Base-by-base conservation (phyloP, 2,329 filamentous ascomycete species). In the Scleromitrula shiraiana region DNA sequence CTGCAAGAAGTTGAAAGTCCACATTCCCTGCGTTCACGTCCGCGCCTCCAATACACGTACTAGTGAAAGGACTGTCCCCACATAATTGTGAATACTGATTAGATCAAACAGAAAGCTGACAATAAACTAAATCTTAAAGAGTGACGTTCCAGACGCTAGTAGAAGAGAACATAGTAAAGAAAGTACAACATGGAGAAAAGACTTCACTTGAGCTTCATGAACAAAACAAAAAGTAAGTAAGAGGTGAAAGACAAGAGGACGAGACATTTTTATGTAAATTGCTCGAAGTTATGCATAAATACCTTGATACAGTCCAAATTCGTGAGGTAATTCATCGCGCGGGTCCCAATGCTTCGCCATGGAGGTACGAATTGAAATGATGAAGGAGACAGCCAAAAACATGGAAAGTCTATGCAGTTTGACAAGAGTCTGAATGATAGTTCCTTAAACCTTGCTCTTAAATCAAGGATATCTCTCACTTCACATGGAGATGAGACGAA, bases 11-110 rank as follows among this genome's bases (percentile, higher is more conserved):
- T 10, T 36, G 15, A 15, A 59, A 59, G 10, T 51, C 51, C 12
- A 61, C 53, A 50, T 59, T 53, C 4, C 53, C 57, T 22, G 50
- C 46, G 42, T 44, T 53, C 5, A 45, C 24, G 3, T 45, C 22
- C 14, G 59, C 57, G 20, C 59, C 58, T 10, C 58, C 57, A 42
- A 60, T 50, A 33, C 59, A 61, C 22, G 54, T 57, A 41, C 53
- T 57, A 7, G 47, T 55, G 19, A 60, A 61, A 6, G 46, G 46
- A 6, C 51, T 46, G 30, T 53, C 51, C 4, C 53, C 53, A 40
- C 58, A 61, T n/a, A n/a, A n/a, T n/a, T n/a, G n/a, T n/a, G n/a
- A 46, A 5, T 39, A 12, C 6, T 8, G 24, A 38, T n/a, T 1
- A n/a, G 6, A 5, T 6, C n/a, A 7, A 19, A n/a, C 15, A n/a